phyloP scores from a whole-genome alignment of 768 basidiomycete species.

The Lentinula sp. region DNA sequence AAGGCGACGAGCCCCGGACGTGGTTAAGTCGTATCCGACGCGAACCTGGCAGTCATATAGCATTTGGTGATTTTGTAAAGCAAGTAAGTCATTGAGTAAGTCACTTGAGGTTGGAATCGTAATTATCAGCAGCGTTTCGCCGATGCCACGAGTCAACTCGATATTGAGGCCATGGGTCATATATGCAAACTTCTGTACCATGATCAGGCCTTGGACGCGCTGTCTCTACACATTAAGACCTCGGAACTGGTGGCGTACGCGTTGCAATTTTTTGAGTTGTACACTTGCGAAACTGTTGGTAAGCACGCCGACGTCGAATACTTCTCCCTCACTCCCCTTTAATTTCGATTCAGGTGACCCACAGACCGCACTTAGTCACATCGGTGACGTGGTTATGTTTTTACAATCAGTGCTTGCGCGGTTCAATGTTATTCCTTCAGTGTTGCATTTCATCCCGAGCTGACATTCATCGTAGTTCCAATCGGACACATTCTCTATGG shows the following conservation, averaged over 20 bases:
- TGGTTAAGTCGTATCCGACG: slow-evolving; percentile 43
- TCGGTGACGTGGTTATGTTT: slow-evolving; percentile 78
- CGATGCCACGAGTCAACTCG: slow-evolving; percentile 42
- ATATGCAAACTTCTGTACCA: slow-evolving; percentile 64
- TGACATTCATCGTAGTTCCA: slow-evolving; percentile 39
- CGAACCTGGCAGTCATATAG: slow-evolving; percentile 51
- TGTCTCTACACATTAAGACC: slow-evolving; percentile 64
- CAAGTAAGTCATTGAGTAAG: slow-evolving; percentile 35
- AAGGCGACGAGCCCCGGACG: slow-evolving; percentile 32
- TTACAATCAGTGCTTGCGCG: slow-evolving; percentile 59
- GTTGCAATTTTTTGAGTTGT: slow-evolving; percentile 58
- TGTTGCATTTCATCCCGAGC: background rate
- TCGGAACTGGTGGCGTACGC: slow-evolving; percentile 59
- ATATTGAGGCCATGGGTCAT: slow-evolving; percentile 65
- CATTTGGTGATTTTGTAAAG: slow-evolving; percentile 49
- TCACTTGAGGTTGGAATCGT: background rate
- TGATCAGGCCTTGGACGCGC: slow-evolving; percentile 57
- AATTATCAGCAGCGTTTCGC: slow-evolving; percentile 48
- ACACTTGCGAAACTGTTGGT: slow-evolving; percentile 81
- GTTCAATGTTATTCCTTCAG: slow-evolving; percentile 41
- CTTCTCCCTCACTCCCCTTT: background rate
- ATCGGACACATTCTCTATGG: slow-evolving; percentile 37
- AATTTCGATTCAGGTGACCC: slow-evolving; percentile 57
- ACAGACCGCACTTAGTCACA: slow-evolving; percentile 71
- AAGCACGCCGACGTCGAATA: slow-evolving; percentile 18